Base-by-base conservation (phyloP, 1,284 basidiomycete genomes). In the Ustilago curta region DNA sequence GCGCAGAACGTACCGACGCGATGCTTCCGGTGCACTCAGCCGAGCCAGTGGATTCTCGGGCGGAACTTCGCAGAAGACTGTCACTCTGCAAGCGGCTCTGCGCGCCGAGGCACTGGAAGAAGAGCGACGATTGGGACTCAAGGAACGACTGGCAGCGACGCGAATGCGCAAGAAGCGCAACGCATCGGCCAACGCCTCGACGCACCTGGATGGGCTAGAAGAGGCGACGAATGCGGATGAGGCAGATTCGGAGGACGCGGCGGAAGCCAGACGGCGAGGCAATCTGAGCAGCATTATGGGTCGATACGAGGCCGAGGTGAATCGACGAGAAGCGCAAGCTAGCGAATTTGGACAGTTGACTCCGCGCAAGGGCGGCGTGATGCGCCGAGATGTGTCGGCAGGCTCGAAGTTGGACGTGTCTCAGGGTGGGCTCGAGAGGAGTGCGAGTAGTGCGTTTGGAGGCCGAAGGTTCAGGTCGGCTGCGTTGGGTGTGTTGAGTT, bases 51-150 rank as follows among this genome's bases (percentile, higher is more conserved):
- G 69, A 50, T 42, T 61, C 48, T 65, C 59, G 29, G 69, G 55
- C 2, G 59, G 45, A 18, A 73, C 76, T 23, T 50, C 52, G 29
- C 64, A 67, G 19, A 76, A 69, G 37, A 71, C 71, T 11, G 77
- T 82, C 16, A 77, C 73, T 9, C 71, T 82, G 35, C 57, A 68
- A 18, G 61, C 76, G 43, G 80, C 80, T 9, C 51, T 82, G 40
- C 69, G 76, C 18, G 80, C 80, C 4, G 80, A 82, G 42, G 77
- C 80, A 16, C 48, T 82, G 7, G 80, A 82, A 29, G 80, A 82
- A 51, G 80, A 82, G 52, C 49, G 75, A 16, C 45, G 77, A 12
- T 27, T 71, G 8, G 58, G 70, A 37, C 59, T 80, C 32, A 68
- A 63, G 37, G 73, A 80, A 51, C 49, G 51, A 37, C 59, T 80